Evolutionary conservation across 2,329 filamentous ascomycete genomes (phyloP).

Genomic region (Dendrostoma leiphaemia): DNA sequence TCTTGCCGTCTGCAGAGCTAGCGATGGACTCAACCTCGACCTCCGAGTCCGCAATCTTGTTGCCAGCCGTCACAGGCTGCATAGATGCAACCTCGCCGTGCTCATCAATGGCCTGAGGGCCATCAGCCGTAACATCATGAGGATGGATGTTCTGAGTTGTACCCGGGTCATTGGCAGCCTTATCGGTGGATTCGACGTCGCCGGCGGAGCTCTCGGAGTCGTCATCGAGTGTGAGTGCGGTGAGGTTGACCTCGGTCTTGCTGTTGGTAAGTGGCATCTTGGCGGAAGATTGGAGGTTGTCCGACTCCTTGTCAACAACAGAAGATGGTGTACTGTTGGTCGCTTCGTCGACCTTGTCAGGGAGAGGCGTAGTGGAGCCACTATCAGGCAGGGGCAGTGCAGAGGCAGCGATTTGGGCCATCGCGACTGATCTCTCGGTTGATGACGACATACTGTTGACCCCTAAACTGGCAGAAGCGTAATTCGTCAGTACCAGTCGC

Average conservation of each 20-base stretch:
- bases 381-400: conserved; percentile 9
- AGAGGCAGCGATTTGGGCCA: not conserved
- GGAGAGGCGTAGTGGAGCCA: not conserved
- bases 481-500: too few species aligned
- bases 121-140: too few species aligned
- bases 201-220: not conserved
- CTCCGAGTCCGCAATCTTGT: not conserved
- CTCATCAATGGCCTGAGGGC: too few species aligned
- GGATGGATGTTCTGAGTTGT: too few species aligned
- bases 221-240: too few species aligned
- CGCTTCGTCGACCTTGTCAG: not conserved
- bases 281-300: not conserved
- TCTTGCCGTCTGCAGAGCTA: not conserved
- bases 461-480: too few species aligned
- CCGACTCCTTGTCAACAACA: not conserved
- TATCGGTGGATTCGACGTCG: not conserved
- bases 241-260: too few species aligned
- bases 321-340: not conserved
- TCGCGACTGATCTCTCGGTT: too few species aligned
- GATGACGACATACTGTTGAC: not conserved
- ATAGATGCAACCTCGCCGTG: not conserved
- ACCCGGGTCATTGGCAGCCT: not conserved
- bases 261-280: too few species aligned
- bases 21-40: not conserved
- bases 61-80: not conserved